A percentile compares a stretch with the other conserved stretches of the same genome.
Conservation (phyloP, 2,329 filamentous ascomycete genomes). For the Aureobasidium zeae region DNA sequence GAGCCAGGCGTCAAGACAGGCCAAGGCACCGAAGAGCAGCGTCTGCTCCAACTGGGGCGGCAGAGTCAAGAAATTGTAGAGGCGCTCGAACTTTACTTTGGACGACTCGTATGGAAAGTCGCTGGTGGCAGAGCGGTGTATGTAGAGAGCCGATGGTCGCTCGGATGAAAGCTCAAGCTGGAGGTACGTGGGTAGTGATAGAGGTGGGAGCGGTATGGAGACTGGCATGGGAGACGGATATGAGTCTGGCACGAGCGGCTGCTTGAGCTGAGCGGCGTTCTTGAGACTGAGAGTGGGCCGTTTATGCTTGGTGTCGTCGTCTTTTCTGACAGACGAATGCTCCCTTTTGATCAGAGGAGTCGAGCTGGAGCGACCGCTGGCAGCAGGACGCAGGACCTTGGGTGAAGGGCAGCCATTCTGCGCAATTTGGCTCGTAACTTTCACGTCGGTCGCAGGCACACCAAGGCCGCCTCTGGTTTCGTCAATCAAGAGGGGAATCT, state of each 20-base stretch:
- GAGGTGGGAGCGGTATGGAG: constrained; percentile 50
- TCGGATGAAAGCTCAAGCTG: constrained; percentile 55
- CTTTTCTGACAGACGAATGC: constrained; percentile 19
- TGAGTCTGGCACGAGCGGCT: constrained; percentile 29
- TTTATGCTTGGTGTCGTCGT: constrained; percentile 16
- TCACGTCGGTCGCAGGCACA: not conserved
- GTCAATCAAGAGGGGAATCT: constrained; percentile 21
- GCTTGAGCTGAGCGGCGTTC: constrained; percentile 22
- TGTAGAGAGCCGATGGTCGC: constrained; percentile 53
- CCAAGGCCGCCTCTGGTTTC: constrained; percentile 11
- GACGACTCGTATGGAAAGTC: constrained; percentile 84
- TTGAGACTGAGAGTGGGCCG: constrained; percentile 26
- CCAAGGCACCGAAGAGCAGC: constrained; percentile 77
- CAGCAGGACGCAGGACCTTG: not conserved
- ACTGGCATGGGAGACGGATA: constrained; percentile 45
- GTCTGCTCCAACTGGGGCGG: constrained; percentile 75
- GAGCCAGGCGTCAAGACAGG: constrained; percentile 91
- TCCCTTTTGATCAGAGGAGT: constrained; percentile 32
- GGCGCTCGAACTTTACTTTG: constrained; percentile 79
- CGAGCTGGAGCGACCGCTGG: constrained; percentile 26
- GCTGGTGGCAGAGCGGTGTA: constrained; percentile 47
- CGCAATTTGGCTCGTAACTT: constrained; percentile 21
- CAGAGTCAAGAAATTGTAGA: constrained; percentile 79
- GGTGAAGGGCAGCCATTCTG: constrained; percentile 7
- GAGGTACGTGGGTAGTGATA: constrained; percentile 57